Base-by-base conservation (phyloP, 192 early-diverging fungal species). In the Linnemannia hyalina region DNA sequence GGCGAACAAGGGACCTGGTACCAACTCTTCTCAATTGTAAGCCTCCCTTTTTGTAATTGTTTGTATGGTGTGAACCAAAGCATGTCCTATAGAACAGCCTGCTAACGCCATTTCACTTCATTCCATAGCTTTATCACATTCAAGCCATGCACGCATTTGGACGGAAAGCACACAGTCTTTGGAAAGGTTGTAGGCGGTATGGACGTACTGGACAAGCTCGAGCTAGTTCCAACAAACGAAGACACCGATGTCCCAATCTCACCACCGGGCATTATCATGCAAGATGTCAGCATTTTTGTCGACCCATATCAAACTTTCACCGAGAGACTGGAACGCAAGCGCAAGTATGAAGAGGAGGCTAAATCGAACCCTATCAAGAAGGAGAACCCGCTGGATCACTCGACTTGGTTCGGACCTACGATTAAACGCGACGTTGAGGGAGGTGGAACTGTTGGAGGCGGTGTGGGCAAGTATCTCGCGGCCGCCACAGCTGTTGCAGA, bases 1-100 rank as follows among this genome's bases (percentile, higher is more conserved):
- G 98, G 98, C 98, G 4, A 99, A 99, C 89, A 92, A 93, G 40
- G 98, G 98, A 26, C 93, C 94, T 49, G 92, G 97, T 68, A 99
- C 98, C 29, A 99, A 99, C 82, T 89, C 90, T 16, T 97, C 96
- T 1, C 97, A 94, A 83, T 91, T 94, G 92, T 93, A 88, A 92
- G 90, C 46, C 46, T 70, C 16, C 20, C 29, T 77, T 2, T 49
- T 4, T 29, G n/a, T 26, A 20, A 57, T 23, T 9, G n/a, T 6
- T 69, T 55, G 1, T 77, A 22, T 55, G 20, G 20, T 22, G 22
- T 55, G 54, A 55, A 18, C 38, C 3, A 40, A 40, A 40, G 38
- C 38, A 40, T 40, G 3, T 40, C 38, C 38, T 40, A 40, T 40
- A 40, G 38, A 40, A 40, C 38, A 40, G 38, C 6, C 3, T 40